Evolutionary conservation across 208 protist genomes (phyloP), one percentile per base, ranked within the genome.

Genomic region (Wallacemonas collosoma): DNA sequence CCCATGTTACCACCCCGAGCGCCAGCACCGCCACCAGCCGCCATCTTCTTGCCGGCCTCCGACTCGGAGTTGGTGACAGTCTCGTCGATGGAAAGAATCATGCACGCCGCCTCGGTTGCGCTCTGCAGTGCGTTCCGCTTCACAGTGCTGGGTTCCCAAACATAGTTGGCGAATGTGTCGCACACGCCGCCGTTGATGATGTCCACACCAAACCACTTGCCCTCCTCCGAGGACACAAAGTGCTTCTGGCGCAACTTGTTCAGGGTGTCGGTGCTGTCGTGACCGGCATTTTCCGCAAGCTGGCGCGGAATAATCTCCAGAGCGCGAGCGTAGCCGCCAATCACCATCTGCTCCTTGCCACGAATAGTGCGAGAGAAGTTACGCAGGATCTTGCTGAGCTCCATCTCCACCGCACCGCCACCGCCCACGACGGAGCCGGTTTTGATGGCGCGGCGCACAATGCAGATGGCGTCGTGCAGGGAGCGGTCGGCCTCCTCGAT

Each of bases 371-470:
- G 89, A 1, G 98, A 90, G 81, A 99, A 90, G 6, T 99, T 95
- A n/a, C 97, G 91, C 47, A 99, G 89, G 50, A 94, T 86, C 76
- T 96, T 98, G 79, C 93, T 98, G 41, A 99, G 75, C 85, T 99
- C 98, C 99, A 99, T 99, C 87, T 99, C 99, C 74, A 99, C 97
- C 26, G 99, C 99, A 66, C 99, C 99, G 72, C 98, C 99, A 54
- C 99, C 99, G 51, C 99, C 99, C 11, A 99, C 98, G 40, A 99
- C 97, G 26, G 89, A 89, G 53, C 93, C 87, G 61, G 99, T 98
- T 83, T 99, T 98, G 68, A 98, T 81, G 40, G 99, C 97, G 62
- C 99, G 86, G 64, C 98, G 93, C 9, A 99, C 98, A 83, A 99
- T 99, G 97, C 99, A 99, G 84, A 99, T 99, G 40, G 99, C 98